Percentiles rank a stretch among this genome's conserved stretches.
phyloP scores from a whole-genome alignment of 1,139 yeast genomes.

The Blastobotrys indianensis region DNA sequence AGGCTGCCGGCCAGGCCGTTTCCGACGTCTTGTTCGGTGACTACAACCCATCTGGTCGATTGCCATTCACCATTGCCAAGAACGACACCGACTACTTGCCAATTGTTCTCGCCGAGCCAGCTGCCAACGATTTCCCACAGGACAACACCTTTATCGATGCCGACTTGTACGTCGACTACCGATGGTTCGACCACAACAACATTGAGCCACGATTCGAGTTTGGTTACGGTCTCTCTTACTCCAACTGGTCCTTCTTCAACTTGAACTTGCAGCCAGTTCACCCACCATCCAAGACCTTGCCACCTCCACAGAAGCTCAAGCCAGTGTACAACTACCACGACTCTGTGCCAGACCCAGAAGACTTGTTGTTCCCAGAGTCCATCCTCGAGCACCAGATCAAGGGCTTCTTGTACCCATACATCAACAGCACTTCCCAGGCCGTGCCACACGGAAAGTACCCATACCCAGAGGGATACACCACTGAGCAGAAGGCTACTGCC shows the following conservation, averaged over 20 bases:
- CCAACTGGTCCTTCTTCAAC: slow-evolving; percentile 40
- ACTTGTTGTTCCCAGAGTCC: slow-evolving; percentile 41
- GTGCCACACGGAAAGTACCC: slow-evolving; percentile 37
- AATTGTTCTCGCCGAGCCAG: slow-evolving; percentile 34
- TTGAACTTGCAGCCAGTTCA: slow-evolving; percentile 37
- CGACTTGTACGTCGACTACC: slow-evolving; percentile 42
- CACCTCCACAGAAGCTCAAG: slow-evolving; percentile 44
- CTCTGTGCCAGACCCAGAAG: slow-evolving; percentile 46
- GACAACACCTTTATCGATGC: slow-evolving; percentile 33
- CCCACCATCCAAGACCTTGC: slow-evolving; percentile 46
- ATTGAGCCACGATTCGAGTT: slow-evolving; percentile 56
- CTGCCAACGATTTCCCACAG: slow-evolving; percentile 38
- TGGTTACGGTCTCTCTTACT: slow-evolving; percentile 57
- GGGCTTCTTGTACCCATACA: slow-evolving; percentile 30
- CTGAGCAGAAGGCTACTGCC: slow-evolving; percentile 36
- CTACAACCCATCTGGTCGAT: slow-evolving; percentile 53
- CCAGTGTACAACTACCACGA: slow-evolving; percentile 34
- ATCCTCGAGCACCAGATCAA: slow-evolving; percentile 14
- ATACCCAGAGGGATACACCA: slow-evolving; percentile 49
- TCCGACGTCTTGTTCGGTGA: slow-evolving; percentile 53
- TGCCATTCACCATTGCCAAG: slow-evolving; percentile 61
- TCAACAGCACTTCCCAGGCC: slow-evolving; percentile 21
- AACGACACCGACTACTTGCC: slow-evolving; percentile 51
- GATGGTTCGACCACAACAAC: slow-evolving; percentile 50
- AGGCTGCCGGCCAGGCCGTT: slow-evolving; percentile 45